phyloP scores from a whole-genome alignment of 2,329 filamentous ascomycete genomes.

The Aureobasidium mangrovei region DNA sequence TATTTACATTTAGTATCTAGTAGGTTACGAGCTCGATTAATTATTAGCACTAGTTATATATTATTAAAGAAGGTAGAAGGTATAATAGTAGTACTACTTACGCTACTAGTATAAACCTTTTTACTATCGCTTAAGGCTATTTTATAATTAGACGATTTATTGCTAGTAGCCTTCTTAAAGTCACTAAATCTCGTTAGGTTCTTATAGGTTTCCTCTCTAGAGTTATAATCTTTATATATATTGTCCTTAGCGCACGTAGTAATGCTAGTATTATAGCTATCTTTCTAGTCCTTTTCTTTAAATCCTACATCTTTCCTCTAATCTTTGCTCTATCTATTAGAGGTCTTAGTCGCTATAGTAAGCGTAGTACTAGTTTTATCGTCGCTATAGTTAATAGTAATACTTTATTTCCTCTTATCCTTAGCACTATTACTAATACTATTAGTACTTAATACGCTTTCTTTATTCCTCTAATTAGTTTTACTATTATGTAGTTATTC shows the following conservation, averaged over 20 bases:
- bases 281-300: constrained; percentile 69
- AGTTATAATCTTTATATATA: constrained; percentile 29
- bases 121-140: constrained; percentile 63
- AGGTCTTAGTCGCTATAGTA: constrained; percentile 66
- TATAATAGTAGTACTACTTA: constrained; percentile 35
- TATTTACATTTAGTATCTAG: too few species aligned
- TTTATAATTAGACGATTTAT: constrained; percentile 59
- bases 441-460: constrained; percentile 55
- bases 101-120: constrained; percentile 54
- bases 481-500: constrained; percentile 40
- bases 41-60: too few species aligned
- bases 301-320: constrained; percentile 74
- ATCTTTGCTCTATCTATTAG: constrained; percentile 72
- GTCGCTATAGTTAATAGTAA: constrained; percentile 64
- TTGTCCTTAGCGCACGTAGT: neutral
- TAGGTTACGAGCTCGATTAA: too few species aligned
- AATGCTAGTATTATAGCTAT: constrained; percentile 15
- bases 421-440: constrained; percentile 58
- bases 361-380: constrained; percentile 66
- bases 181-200: constrained; percentile 57
- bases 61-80: too few species aligned
- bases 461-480: constrained; percentile 53
- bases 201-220: constrained; percentile 58
- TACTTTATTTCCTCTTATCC: constrained; percentile 63
- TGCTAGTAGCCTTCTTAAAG: constrained; percentile 58